A percentile compares a stretch with the other conserved stretches of the same genome.
phyloP scores from a whole-genome alignment of 106 monocot species.

The Allium sativum region DNA sequence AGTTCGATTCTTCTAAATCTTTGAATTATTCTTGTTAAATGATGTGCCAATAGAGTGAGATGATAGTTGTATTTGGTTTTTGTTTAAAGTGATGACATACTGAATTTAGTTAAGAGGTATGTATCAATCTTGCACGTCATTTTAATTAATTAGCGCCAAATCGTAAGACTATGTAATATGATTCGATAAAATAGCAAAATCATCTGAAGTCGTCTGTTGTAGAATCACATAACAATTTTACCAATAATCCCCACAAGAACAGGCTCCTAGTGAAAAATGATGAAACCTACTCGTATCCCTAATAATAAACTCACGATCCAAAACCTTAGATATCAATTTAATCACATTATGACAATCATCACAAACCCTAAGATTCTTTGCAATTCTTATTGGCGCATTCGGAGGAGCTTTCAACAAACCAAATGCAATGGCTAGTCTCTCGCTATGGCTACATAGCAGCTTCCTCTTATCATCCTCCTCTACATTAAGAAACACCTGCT shows the following conservation, averaged over 20 bases:
- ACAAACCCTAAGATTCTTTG: constrained; percentile 34
- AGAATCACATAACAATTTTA: not conserved
- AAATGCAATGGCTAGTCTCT: constrained; percentile 47
- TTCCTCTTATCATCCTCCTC: constrained; percentile 33
- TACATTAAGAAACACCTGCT: constrained; percentile 27
- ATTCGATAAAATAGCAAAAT: too few species aligned
- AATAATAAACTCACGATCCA: constrained; percentile 16
- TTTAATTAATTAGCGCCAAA: too few species aligned
- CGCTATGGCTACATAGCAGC: constrained; percentile 33
- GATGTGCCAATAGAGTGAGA: too few species aligned
- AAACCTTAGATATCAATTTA: constrained; percentile 34
- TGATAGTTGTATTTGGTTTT: too few species aligned
- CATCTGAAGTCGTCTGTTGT: too few species aligned
- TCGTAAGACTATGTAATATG: too few species aligned
- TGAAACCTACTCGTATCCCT: constrained; percentile 39
- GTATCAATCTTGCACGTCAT: too few species aligned
- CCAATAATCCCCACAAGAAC: constrained; percentile 47
- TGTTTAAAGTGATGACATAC: too few species aligned
- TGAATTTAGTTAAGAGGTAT: too few species aligned
- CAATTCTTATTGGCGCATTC: constrained; percentile 29
- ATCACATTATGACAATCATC: constrained; percentile 32
- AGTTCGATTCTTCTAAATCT: too few species aligned
- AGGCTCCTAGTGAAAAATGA: constrained; percentile 22
- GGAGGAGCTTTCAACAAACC: constrained; percentile 27
- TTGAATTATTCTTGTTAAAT: too few species aligned